Conservation (phyloP, 139 green algal genomes). For the Nannochloris sp. region DNA sequence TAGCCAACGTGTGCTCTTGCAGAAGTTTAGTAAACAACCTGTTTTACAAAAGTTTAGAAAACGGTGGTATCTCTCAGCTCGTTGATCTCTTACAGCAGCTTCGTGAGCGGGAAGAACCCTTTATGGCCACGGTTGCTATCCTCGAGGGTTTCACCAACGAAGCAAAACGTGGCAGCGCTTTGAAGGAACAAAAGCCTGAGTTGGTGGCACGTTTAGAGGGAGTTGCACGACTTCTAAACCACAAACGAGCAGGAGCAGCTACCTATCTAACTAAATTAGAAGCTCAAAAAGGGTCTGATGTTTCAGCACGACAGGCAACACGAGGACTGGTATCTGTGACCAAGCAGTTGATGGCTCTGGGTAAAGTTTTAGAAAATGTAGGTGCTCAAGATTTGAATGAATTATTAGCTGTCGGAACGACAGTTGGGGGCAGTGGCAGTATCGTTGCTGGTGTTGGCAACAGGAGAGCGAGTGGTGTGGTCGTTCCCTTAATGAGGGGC, state of each 20-base stretch:
- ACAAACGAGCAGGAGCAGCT: conserved; percentile 56
- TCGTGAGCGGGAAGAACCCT: conserved; percentile 44
- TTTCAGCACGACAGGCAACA: conserved; percentile 52
- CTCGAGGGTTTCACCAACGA: too few relatives aligned
- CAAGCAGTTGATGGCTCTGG: conserved; percentile 45
- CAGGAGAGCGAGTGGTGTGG: too few relatives aligned
- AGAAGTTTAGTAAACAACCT: too few relatives aligned
- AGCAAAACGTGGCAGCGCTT: too few relatives aligned
- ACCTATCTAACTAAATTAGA: conserved; percentile 75
- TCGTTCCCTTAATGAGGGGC: neutral
- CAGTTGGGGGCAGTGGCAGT: neutral
- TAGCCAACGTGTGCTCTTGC: neutral
- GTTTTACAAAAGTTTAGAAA: too few relatives aligned
- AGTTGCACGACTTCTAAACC: conserved; percentile 55
- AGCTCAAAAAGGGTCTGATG: conserved; percentile 65
- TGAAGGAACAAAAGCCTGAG: conserved; percentile 1
- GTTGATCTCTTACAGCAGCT: conserved; percentile 13
- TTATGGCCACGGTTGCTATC: conserved; percentile 27
- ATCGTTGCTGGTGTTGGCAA: neutral
- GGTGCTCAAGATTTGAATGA: neutral
- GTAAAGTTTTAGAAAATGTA: conserved; percentile 31
- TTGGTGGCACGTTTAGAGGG: conserved; percentile 53
- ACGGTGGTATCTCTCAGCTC: conserved; percentile 5
- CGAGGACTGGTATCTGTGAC: conserved; percentile 42
- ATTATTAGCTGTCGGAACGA: too few relatives aligned